Evolutionary conservation across 345 rosid genomes (phyloP), one percentile per base, ranked within the genome.

Genomic region (Excoecaria agallocha): DNA sequence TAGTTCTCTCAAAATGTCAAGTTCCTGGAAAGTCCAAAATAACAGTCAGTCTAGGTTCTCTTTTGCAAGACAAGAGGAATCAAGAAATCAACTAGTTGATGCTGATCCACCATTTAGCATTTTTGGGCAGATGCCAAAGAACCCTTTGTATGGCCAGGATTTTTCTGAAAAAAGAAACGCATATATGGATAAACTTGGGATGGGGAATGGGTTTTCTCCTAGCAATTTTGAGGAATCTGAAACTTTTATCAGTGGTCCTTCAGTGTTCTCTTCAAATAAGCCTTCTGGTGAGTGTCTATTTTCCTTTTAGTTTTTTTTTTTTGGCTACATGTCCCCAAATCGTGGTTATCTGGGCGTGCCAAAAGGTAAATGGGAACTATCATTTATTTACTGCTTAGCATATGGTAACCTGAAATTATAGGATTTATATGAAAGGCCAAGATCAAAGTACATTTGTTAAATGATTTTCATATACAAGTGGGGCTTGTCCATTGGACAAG

Each of bases 1-100:
- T 46, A 85, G 81, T 74, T 78, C 89, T 43, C 80, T 80, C 54
- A 82, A 80, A 73, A 61, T 79, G 72, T 78, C 90, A 3, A 77
- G 77, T 79, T 77, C 84, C 11, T 75, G 86, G 84, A 89, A 89
- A 82, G 82, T 69, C 20, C 93, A 85, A 74, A 84, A 80, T 70
- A 89, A 81, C 67, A 79, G 65, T 69, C 95, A 94, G 80, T 92
- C 97, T 63, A 87, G 94, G 78, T 92, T 94, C 83, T 91, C 97
- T 30, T 91, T 91, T 78, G 97, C 98, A 0, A 82, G 97, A 75
- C 89, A 89, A 68, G 97, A 91, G 35, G 93, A 85, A 38, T 74
- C 86, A 1, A 84, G 71, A 49, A 77, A 79, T 73, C 90, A 82
- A 71, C 68, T 70, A 45, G 74, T 68, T 78, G 88, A 86, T 52